Evolutionary conservation across 495 filamentous ascomycete genomes (phyloP).

Genomic region (Elasticomyces elasticus): DNA sequence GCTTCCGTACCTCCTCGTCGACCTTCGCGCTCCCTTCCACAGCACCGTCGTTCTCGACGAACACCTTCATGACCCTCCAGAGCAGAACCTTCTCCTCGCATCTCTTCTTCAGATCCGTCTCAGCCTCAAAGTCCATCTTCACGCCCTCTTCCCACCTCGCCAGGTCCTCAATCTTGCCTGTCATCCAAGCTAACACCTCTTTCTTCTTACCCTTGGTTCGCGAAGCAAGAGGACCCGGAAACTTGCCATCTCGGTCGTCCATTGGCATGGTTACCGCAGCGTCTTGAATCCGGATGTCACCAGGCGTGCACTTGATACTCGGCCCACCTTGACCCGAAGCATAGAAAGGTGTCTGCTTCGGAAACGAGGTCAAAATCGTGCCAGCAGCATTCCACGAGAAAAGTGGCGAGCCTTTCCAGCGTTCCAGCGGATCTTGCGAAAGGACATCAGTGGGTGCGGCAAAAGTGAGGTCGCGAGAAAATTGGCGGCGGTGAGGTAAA

Average conservation of each 20-base stretch:
- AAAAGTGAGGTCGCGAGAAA: conserved; percentile 34
- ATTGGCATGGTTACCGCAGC: conserved; percentile 60
- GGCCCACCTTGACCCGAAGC: conserved; percentile 58
- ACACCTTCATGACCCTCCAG: conserved; percentile 72
- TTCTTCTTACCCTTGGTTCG: conserved; percentile 91
- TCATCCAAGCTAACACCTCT: conserved; percentile 76
- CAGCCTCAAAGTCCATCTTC: conserved; percentile 34
- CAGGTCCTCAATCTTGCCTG: conserved; percentile 57
- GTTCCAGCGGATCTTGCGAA: conserved; percentile 63
- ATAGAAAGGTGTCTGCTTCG: conserved; percentile 80
- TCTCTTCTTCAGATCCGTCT: conserved; percentile 32
- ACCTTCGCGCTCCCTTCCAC: conserved; percentile 64
- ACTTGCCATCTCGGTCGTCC: conserved; percentile 60
- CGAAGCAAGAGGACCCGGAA: conserved; percentile 66
- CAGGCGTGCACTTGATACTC: conserved; percentile 72
- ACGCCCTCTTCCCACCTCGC: conserved; percentile 50
- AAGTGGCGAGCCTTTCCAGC: conserved; percentile 84
- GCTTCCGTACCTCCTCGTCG: conserved; percentile 59
- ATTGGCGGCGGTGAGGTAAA: conserved; percentile 31
- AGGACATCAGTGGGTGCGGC: conserved; percentile 66
- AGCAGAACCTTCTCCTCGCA: conserved; percentile 73
- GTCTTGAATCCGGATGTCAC: conserved; percentile 66
- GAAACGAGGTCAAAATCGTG: conserved; percentile 71
- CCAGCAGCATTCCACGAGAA: conserved; percentile 86
- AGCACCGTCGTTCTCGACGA: conserved; percentile 78